Base-by-base conservation (phyloP, 2,329 filamentous ascomycete genomes). In the Fusarium sp. region DNA sequence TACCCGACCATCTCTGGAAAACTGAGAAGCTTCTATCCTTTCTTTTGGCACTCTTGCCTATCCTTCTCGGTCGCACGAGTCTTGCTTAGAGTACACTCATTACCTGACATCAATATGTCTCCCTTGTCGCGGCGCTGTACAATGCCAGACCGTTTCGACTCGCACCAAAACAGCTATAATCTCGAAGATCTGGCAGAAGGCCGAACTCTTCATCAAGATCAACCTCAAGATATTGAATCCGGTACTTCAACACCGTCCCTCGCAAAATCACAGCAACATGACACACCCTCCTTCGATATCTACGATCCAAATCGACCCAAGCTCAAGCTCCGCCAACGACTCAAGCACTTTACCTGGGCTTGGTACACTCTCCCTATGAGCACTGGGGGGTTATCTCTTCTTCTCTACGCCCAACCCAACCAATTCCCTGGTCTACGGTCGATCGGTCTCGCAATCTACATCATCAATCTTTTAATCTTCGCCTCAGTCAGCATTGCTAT, bases 341-440 rank as follows among this genome's bases (percentile, higher is more conserved):
- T 86, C 12, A 75, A 80, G 39, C 85, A 88, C 75, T 87, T 88
- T 70, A 88, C 85, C 3, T 88, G 86, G 88, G 86, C 86, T n/a
- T 91, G 89, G 89, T 93, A 88, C 75, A 90, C 89, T 2, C 78
- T 86, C 40, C 88, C 88, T 1, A 92, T 92, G 90, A 89, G 87
- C 36, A 91, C 89, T 0, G 90, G 90, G 26, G 89, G 89, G 0
- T 76, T 93, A 5, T 85, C 89, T 0, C 77, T 88, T 8, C 81
- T 92, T n/a, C 79, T 93, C 41, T 79, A 79, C 41, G 80, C 82
- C 5, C 85, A 86, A 49, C 89, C 89, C 4, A 84, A 87, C 65
- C 77, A 79, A 45, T 93, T 93, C 70, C 73, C 76, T 0, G 89
- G 89, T 1, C 78, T 92, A 3, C 72, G 75, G 10, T 81, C 84